Percentiles rank a stretch among this genome's conserved stretches.
These are phyloP conservation scores for Phaeotremella fagi DNA, from an alignment of 768 basidiomycete genomes.

Conservation along the genomic window DNA sequence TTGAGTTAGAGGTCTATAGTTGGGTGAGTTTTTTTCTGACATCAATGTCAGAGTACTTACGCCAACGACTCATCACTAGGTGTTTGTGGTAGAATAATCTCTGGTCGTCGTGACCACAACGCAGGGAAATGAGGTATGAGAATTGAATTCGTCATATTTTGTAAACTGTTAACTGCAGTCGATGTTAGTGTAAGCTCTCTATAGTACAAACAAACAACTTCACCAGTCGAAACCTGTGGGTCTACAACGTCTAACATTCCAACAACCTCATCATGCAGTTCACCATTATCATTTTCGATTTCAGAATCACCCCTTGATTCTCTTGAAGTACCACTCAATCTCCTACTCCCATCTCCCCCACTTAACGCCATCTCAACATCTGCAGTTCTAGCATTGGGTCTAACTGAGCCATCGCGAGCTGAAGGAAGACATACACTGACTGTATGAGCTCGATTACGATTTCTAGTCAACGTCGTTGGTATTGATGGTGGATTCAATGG, in stretches of 20 bases:
- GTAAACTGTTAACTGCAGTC: conserved; percentile 59
- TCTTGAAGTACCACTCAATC: background rate
- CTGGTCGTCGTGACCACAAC: conserved; percentile 66
- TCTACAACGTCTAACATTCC: conserved; percentile 77
- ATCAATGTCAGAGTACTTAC: conserved; percentile 12
- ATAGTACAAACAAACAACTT: background rate
- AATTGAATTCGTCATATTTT: conserved; percentile 75
- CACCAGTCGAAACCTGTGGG: conserved; percentile 62
- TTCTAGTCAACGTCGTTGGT: background rate
- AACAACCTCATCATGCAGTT: conserved; percentile 71
- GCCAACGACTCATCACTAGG: conserved; percentile 17
- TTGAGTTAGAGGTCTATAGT: background rate
- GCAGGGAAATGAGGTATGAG: conserved; percentile 63
- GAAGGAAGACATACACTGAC: background rate
- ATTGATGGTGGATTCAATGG: too few species aligned
- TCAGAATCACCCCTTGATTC: background rate
- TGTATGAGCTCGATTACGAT: background rate
- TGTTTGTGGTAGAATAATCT: conserved; percentile 55
- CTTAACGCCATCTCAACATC: background rate
- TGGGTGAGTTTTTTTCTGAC: background rate
- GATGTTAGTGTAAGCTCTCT: background rate
- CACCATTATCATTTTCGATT: conserved; percentile 27
- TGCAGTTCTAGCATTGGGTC: background rate
- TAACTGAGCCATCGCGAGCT: background rate
- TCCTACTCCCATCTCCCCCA: background rate